A percentile compares a stretch with the other conserved stretches of the same genome.
These are phyloP conservation scores for Lactarius psammicola DNA, from an alignment of 768 basidiomycete genomes.

Conservation along the genomic window DNA sequence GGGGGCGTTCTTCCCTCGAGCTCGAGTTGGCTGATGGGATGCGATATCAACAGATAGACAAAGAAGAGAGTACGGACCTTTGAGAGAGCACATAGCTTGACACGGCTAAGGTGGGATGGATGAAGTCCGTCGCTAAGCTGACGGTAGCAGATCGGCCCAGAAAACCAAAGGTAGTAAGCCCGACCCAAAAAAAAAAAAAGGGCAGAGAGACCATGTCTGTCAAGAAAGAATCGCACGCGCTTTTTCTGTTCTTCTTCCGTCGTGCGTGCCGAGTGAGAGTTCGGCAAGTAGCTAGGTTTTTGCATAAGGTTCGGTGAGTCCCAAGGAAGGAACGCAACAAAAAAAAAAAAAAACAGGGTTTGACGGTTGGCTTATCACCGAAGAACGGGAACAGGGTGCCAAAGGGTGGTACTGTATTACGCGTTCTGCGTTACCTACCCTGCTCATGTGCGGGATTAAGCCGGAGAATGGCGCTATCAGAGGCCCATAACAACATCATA, in stretches of 20 bases:
- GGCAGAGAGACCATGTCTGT: not conserved
- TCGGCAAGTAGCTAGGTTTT: not conserved
- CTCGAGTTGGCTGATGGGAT: not conserved
- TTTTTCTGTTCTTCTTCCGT: not conserved
- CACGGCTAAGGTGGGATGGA: not conserved
- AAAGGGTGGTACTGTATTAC: constrained; percentile 1
- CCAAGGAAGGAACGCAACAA: constrained; percentile 6
- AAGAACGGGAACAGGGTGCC: constrained; percentile 21
- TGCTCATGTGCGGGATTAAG: constrained; percentile 7
- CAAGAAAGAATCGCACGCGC: not conserved
- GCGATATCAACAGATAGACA: not conserved
- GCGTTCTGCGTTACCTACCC: not conserved
- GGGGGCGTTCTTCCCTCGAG: not conserved
- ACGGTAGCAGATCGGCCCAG: constrained; percentile 20
- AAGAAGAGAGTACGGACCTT: not conserved
- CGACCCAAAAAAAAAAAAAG: constrained; percentile 6
- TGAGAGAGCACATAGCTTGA: not conserved
- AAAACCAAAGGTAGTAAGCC: constrained; percentile 12
- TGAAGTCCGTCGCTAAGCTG: constrained; percentile 13
- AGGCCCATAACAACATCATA: not conserved
- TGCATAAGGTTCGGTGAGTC: constrained; percentile 17
- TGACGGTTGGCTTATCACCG: constrained; percentile 15
- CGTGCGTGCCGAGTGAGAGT: not conserved
- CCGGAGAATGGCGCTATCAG: constrained; percentile 5
- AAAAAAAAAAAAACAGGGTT: constrained; percentile 21